Percentiles rank a stretch among this genome's conserved stretches.
These are phyloP conservation scores for Hirsutella rhossiliensis DNA, from an alignment of 2,329 filamentous ascomycete genomes.

Conservation along the genomic window DNA sequence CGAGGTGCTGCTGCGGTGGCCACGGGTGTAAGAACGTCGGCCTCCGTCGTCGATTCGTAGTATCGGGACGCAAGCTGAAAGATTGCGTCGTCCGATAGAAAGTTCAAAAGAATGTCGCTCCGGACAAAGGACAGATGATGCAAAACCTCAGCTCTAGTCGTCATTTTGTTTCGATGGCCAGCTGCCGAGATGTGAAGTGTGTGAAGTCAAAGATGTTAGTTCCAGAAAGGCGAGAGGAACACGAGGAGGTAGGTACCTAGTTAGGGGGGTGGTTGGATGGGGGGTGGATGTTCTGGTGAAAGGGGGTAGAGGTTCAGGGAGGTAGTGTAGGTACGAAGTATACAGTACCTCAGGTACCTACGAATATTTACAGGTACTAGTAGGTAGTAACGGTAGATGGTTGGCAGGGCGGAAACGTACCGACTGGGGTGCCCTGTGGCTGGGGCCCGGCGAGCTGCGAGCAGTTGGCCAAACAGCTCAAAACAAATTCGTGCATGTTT, in stretches of 20 bases:
- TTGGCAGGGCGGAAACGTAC: too few relatives aligned
- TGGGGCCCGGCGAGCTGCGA: too few relatives aligned
- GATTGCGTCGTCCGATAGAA: slow-evolving; percentile 10
- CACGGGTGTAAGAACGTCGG: not conserved
- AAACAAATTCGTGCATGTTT: too few relatives aligned
- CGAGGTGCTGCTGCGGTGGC: not conserved
- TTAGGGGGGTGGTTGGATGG: not conserved
- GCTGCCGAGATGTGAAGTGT: not conserved
- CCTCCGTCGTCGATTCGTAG: slow-evolving; percentile 2
- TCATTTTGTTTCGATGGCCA: slow-evolving; percentile 4
- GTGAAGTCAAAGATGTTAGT: not conserved
- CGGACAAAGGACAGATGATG: slow-evolving; percentile 6
- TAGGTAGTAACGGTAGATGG: too few relatives aligned
- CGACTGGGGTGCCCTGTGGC: too few relatives aligned
- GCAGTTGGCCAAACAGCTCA: too few relatives aligned
- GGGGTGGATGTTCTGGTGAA: not conserved
- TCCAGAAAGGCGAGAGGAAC: not conserved
- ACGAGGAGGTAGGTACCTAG: not conserved
- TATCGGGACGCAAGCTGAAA: slow-evolving; percentile 9
- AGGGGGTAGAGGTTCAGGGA: too few relatives aligned
- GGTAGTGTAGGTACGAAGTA: too few relatives aligned
- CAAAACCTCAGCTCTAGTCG: slow-evolving; percentile 7
- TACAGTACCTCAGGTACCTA: too few relatives aligned
- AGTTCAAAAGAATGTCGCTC: slow-evolving; percentile 7
- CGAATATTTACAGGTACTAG: too few relatives aligned